Evolutionary conservation across 345 rosid species (phyloP), one percentile per base, ranked within the genome.

Genomic region (Melaleuca quinquenervia): DNA sequence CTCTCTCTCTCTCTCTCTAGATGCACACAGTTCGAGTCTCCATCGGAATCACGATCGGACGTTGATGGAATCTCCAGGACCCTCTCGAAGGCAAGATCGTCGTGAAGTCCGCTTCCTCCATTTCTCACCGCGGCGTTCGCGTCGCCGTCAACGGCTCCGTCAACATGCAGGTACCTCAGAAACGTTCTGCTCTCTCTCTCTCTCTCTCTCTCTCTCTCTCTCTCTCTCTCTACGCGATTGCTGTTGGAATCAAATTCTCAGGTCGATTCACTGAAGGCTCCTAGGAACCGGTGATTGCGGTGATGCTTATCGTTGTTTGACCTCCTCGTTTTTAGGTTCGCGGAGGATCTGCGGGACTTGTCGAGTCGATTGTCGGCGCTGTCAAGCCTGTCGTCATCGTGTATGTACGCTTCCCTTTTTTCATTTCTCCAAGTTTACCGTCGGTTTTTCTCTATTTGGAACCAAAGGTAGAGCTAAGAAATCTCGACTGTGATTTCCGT

Each of bases 261-360:
- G 58, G 58, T 54, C n/a, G 9, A 22, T 22, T 54, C 5, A 54
- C 11, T 3, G n/a, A 22, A 54, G 58, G n/a, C 58, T 22, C n/a
- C n/a, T 54, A 55, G 62, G 4, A 70, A 8, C 16, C 12, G 13
- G 45, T 64, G 78, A 70, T 70, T 8, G 41, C 41, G 76, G 70
- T 41, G 45, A 32, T 5, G 78, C 48, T 70, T 22, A 64, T 64
- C 6, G 76, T 64, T 64, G 44, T 20, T 15, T 36, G 6, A 15
- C 76, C 78, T 32, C 60, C 56, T 29, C 52, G 44, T 84, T 82
- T 44, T 82, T 80, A 96, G 99, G 93, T 95, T 87, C 95, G 98
- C 41, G 96, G 99, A 91, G 98, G 98, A 85, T 91, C 99, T 41
- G 97, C 98, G 4, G 98, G 98, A 27, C 94, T 97, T 53, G 90